phyloP scores from a whole-genome alignment of 1,284 basidiomycete genomes.

The Microbotryum intermedium region DNA sequence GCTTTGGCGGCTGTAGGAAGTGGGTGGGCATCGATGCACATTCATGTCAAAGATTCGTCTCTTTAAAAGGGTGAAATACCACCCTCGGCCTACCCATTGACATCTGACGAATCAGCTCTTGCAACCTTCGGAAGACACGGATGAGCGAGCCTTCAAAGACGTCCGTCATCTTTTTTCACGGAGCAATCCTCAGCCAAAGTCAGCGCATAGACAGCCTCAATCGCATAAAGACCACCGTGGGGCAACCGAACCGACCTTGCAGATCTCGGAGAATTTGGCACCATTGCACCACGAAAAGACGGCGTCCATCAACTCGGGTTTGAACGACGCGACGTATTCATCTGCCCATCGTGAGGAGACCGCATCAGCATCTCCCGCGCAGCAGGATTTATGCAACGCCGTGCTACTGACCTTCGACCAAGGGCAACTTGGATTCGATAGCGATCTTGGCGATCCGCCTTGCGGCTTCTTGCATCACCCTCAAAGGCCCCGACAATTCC shows the following conservation, averaged over 20 bases:
- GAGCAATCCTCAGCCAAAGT: background rate
- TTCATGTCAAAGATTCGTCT: background rate
- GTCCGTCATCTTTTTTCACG: constrained; percentile 63
- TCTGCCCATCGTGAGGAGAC: constrained; percentile 36
- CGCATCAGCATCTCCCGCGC: too few relatives aligned
- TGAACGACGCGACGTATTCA: constrained; percentile 92
- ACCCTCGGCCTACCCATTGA: constrained; percentile 55
- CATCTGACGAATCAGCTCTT: constrained; percentile 94
- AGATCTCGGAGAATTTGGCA: constrained; percentile 90
- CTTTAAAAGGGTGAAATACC: background rate
- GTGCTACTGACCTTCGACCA: constrained; percentile 61
- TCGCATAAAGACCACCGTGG: background rate
- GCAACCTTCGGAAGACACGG: constrained; percentile 83
- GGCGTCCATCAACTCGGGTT: constrained; percentile 95
- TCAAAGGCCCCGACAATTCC: constrained; percentile 81
- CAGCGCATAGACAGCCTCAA: too few relatives aligned
- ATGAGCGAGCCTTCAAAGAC: constrained; percentile 94
- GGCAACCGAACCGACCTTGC: constrained; percentile 57
- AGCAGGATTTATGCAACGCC: too few relatives aligned
- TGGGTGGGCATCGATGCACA: background rate
- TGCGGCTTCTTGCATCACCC: constrained; percentile 91
- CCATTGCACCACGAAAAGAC: constrained; percentile 97
- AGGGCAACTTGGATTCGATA: constrained; percentile 76
- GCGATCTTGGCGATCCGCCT: constrained; percentile 91
- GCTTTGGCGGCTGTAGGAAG: constrained; percentile 61